Conservation (phyloP, 495 filamentous ascomycete genomes). For the Parathielavia appendiculata region DNA sequence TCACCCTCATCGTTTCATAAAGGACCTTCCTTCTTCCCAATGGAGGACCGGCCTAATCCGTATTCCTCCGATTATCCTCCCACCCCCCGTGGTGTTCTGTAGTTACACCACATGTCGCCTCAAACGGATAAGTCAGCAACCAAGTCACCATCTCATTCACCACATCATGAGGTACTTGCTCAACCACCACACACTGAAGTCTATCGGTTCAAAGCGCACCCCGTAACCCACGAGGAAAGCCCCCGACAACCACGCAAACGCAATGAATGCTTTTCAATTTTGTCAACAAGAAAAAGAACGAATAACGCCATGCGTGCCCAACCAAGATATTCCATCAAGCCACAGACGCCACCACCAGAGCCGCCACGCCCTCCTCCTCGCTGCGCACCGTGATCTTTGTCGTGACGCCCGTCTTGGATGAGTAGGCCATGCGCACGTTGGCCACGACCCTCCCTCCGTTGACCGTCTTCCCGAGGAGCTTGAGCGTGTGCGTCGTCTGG, state of each 20-base stretch:
- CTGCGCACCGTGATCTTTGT: constrained; percentile 86
- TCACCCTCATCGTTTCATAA: too few relatives aligned
- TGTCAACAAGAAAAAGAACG: constrained; percentile 7
- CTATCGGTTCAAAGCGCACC: constrained; percentile 9
- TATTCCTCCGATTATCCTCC: too few relatives aligned
- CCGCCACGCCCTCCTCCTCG: constrained; percentile 89
- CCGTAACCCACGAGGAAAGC: background rate
- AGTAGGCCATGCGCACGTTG: constrained; percentile 88
- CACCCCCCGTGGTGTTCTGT: too few relatives aligned
- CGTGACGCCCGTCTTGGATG: constrained; percentile 84
- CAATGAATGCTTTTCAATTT: constrained; percentile 15
- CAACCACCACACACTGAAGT: constrained; percentile 5
- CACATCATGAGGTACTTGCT: background rate
- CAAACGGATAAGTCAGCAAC: background rate
- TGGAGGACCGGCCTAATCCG: background rate
- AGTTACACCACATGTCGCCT: background rate
- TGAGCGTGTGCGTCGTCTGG: constrained; percentile 86
- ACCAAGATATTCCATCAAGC: constrained; percentile 48
- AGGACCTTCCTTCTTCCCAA: background rate
- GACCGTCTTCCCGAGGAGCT: constrained; percentile 93
- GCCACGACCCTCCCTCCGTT: constrained; percentile 84
- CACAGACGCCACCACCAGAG: constrained; percentile 76
- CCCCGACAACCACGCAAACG: constrained; percentile 7
- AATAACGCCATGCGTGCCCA: constrained; percentile 26
- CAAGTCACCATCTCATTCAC: background rate